These are phyloP conservation scores for Diaporthe sp. DNA, from an alignment of 2,329 filamentous ascomycete species.

Conservation along the genomic window DNA sequence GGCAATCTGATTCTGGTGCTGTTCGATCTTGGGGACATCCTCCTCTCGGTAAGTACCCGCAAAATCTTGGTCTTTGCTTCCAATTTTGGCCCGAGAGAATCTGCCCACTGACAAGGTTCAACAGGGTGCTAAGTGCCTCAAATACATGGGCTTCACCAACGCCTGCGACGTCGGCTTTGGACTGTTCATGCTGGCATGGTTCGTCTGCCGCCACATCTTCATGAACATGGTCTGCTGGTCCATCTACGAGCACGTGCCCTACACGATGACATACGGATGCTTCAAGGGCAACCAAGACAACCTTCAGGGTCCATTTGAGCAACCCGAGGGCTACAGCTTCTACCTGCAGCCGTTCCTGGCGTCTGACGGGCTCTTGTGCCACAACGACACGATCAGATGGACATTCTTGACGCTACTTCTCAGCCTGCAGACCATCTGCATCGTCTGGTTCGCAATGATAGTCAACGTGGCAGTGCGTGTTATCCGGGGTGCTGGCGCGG, in stretches of 20 bases:
- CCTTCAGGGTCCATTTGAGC: slow-evolving; percentile 64
- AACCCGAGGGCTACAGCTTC: slow-evolving; percentile 64
- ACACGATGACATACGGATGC: slow-evolving; percentile 76
- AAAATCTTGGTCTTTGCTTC: too few relatives aligned
- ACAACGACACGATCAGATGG: slow-evolving; percentile 79
- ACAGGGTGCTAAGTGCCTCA: slow-evolving; percentile 90
- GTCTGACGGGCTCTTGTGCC: slow-evolving; percentile 82
- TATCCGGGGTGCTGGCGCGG: slow-evolving; percentile 79
- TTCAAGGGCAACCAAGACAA: slow-evolving; percentile 72
- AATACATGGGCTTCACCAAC: slow-evolving; percentile 83
- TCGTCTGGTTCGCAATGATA: slow-evolving; percentile 92
- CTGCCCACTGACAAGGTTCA: slow-evolving; percentile 32
- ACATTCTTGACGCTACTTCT: slow-evolving; percentile 83
- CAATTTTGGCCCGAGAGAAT: neutral
- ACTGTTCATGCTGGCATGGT: slow-evolving; percentile 88
- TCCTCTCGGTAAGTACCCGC: slow-evolving; percentile 77
- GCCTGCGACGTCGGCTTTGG: slow-evolving; percentile 88
- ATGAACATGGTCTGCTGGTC: slow-evolving; percentile 88
- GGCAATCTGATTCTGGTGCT: slow-evolving; percentile 90
- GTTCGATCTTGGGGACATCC: slow-evolving; percentile 93
- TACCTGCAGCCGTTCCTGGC: slow-evolving; percentile 83
- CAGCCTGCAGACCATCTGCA: slow-evolving; percentile 81
- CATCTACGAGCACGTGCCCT: slow-evolving; percentile 75
- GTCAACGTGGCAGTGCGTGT: slow-evolving; percentile 85
- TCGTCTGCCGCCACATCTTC: slow-evolving; percentile 83